These are phyloP conservation scores for Ogataea nonfermentans DNA, from an alignment of 805 yeast genomes.

Conservation along the genomic window DNA sequence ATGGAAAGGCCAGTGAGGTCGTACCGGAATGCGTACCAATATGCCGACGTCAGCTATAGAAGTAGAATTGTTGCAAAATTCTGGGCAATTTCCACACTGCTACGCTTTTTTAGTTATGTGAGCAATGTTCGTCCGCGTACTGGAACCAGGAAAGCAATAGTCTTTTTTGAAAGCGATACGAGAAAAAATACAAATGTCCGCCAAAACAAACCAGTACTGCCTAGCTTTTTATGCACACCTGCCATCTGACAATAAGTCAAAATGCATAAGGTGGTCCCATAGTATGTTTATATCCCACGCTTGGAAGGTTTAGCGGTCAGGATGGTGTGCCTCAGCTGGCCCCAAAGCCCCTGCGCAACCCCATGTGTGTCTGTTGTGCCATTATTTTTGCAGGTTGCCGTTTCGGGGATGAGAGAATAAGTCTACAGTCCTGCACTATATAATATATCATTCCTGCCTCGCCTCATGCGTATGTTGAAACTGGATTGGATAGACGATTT, in stretches of 20 bases:
- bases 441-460: background rate
- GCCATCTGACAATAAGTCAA: no score
- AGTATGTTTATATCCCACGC: no score
- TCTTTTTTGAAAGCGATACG: no score
- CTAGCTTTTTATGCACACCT: no score
- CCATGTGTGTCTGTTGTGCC: background rate
- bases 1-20: no score
- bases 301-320: no score
- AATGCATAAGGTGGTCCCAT: no score
- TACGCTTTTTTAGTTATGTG: background rate
- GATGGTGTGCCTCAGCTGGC: background rate
- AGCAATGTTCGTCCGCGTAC: no score
- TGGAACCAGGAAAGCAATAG: no score
- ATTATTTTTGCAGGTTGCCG: background rate
- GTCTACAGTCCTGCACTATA: constrained; percentile 33
- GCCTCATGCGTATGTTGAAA: constrained; percentile 9
- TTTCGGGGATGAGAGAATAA: constrained; percentile 28
- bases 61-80: background rate
- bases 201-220: no score
- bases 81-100: background rate
- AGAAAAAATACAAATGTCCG: no score
- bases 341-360: constrained; percentile 1
- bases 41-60: background rate
- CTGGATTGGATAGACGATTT: constrained; percentile 20
- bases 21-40: no score